Base-by-base conservation (phyloP, 2,329 filamentous ascomycete genomes). In the Didymella sp. region DNA sequence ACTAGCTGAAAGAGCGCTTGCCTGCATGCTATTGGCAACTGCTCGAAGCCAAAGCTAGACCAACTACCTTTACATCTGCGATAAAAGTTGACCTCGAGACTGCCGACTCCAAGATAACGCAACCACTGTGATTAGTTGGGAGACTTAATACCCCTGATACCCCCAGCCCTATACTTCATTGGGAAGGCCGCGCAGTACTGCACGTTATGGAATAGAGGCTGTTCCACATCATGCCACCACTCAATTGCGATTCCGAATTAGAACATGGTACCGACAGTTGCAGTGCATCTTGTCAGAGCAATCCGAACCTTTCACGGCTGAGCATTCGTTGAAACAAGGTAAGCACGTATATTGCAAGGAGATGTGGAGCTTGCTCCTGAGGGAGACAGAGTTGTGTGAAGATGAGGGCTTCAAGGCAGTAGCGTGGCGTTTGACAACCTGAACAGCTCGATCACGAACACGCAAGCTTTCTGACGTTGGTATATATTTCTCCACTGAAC, bases 401-500 rank as follows among this genome's bases (percentile, higher is more conserved):
- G 19, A 21, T 25, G 3, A 17, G 4, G 28, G 22, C 25, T 31
- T 21, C 13, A 9, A 17, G 2, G 15, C 3, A 35, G 28, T 28
- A 37, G 25, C 22, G 19, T 19, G 2, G 25, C 11, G 27, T 15
- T n/a, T 11, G 19, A 46, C 2, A 9, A 3, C 3, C 4, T 27
- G 21, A 24, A 35, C 11, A 27, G 8, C 9, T 13, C 12, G n/a
- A 42, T 54, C 27, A 35, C 37, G 28, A 35, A 43, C 37, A 43
- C 37, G 27, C 37, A 54, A 48, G 43, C 37, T 17, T 54, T 47
- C n/a, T 43, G 44, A 22, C 44, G 44, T 54, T 54, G 28, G 43
- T 28, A 54, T 17, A 27, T 22, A 2, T 35, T n/a, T 33, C 28
- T 37, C 37, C 51, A 30, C 28, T 24, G 28, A 24, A 19, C 25